phyloP scores from a whole-genome alignment of 1,284 basidiomycete species.

The Mycena citricolor region DNA sequence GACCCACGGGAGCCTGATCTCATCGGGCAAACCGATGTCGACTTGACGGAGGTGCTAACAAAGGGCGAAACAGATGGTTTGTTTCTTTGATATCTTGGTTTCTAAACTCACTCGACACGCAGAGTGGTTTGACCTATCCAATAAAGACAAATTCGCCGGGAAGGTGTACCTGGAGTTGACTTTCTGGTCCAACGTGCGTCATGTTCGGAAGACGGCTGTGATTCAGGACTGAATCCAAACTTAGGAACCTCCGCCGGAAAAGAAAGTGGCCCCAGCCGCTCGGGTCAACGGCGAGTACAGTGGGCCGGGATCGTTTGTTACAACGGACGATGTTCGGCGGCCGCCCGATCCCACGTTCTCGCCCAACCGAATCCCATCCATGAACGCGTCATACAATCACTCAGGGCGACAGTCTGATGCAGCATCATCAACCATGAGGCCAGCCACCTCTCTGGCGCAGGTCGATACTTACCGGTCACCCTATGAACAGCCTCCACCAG shows the following conservation, averaged over 20 bases:
- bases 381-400: constrained; percentile 38
- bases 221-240: constrained; percentile 14
- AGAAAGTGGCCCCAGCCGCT: constrained; percentile 40
- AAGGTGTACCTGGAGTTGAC: constrained; percentile 94
- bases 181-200: constrained; percentile 90
- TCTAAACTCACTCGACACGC: constrained; percentile 9
- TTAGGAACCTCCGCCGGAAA: constrained; percentile 76
- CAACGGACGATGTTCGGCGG: constrained; percentile 45
- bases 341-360: constrained; percentile 28
- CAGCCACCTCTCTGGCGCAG: constrained; percentile 57
- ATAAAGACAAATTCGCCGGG: constrained; percentile 91
- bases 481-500: constrained; percentile 46
- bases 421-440: constrained; percentile 53
- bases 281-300: constrained; percentile 64
- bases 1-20: constrained; percentile 94
- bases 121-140: constrained; percentile 93
- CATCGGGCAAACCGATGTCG: constrained; percentile 89
- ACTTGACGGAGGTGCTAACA: constrained; percentile 87
- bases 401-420: constrained; percentile 43
- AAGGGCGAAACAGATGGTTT: constrained; percentile 96
- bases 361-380: constrained; percentile 38
- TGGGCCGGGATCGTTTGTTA: constrained; percentile 72
- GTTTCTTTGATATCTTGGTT: constrained; percentile 41
- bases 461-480: constrained; percentile 74
- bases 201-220: constrained; percentile 1